Evolutionary conservation across 2,329 filamentous ascomycete genomes (phyloP), one percentile per base, ranked within the genome.

Genomic region (Diaporthe sp.): DNA sequence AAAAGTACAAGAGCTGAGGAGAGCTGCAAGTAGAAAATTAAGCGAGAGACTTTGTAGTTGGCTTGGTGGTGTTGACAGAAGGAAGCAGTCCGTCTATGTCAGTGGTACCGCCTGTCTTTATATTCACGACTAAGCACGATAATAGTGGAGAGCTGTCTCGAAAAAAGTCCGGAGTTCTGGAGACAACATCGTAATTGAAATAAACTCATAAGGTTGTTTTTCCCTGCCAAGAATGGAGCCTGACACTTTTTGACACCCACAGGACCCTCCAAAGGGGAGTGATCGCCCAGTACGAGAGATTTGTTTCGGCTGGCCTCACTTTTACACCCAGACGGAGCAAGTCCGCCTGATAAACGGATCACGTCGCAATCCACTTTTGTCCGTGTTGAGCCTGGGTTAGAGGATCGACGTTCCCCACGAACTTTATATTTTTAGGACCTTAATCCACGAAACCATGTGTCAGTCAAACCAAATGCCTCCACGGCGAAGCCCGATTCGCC

Each of bases 361-460:
- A 69, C 31, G 49, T 69, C 31, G 65, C 65, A 22, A 22, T 55
- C 65, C 65, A 55, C 65, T 69, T 55, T 55, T 69, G 65, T 69
- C 65, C 65, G 65, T 55, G 65, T 69, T 55, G n/a, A 34, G 34
- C 9, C n/a, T 31, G 34, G 15, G 49, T 55, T 55, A 42, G 65
- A 55, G 46, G 65, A 69, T 69, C 65, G 51, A 42, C 65, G 34
- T 42, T 69, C 65, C 65, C 65, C 65, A 69, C 65, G 65, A 69
- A 69, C n/a, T 69, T 22, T 69, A 69, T 55, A 69, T 55, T 69
- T 69, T 69, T 69, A 55, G 65, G 65, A 69, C 34, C 49, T 39
- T 42, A 25, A 69, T 2, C 65, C 49, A 69, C 65, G 49, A 69
- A 42, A 28, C n/a, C 31, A 69, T 69, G 65, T 69, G 65, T 69